These are phyloP conservation scores for Limonium bicolor DNA, from an alignment of 148 eudicot genomes.

Conservation along the genomic window DNA sequence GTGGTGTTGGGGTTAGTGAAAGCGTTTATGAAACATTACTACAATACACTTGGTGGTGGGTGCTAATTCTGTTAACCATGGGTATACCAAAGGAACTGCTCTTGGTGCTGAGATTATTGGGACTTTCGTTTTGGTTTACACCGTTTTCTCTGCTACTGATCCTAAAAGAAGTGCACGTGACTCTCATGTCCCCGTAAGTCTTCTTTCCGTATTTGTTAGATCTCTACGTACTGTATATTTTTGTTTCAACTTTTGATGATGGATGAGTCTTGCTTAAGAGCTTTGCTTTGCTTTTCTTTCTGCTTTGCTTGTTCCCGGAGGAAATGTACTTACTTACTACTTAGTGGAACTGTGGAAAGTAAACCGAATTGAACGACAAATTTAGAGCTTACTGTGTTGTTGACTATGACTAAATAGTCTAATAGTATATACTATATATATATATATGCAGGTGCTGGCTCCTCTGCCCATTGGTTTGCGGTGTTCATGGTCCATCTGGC, in stretches of 20 bases:
- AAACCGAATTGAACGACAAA: no score
- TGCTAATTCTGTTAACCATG: background rate
- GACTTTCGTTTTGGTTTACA: constrained; percentile 2
- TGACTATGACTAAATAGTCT: no score
- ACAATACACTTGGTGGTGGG: constrained; percentile 1
- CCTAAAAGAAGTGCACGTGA: constrained; percentile 2
- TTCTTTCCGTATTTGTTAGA: background rate
- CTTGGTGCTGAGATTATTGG: constrained; percentile 4
- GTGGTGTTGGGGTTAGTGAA: constrained; percentile 1
- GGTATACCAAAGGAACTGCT: constrained; percentile 2
- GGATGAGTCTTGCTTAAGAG: no score
- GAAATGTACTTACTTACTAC: no score
- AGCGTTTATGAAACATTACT: background rate
- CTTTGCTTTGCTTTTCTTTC: no score
- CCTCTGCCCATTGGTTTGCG: constrained; percentile 84
- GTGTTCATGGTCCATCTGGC: constrained; percentile 90
- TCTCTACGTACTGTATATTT: no score
- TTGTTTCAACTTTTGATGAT: no score
- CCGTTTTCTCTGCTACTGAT: constrained; percentile 5
- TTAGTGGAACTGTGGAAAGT: no score
- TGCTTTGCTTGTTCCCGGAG: no score
- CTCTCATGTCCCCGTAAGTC: constrained; percentile 5
- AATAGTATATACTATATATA: background rate
- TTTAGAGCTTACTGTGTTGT: no score
- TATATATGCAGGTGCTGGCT: constrained; percentile 32